Evolutionary conservation across 2,329 filamentous ascomycete genomes (phyloP).

Genomic region (Xylaria sp.): DNA sequence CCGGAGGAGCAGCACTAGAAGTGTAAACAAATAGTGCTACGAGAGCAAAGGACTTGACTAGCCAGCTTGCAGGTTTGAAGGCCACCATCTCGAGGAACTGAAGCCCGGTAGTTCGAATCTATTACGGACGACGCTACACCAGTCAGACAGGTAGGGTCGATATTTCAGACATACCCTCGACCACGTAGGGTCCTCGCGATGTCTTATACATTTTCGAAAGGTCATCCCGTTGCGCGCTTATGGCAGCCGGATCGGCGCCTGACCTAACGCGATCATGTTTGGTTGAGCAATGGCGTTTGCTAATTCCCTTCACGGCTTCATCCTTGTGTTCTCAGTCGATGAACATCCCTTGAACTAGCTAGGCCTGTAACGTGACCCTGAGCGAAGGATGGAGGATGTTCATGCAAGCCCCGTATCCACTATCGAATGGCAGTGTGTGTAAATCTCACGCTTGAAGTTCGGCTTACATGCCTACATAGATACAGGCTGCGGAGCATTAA

Average conservation of each 20-base stretch:
- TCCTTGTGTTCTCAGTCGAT: not conserved
- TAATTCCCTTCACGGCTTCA: slow-evolving; percentile 12
- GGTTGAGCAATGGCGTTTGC: slow-evolving; percentile 3
- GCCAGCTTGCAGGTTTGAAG: slow-evolving; percentile 30
- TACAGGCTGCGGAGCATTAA: slow-evolving; percentile 12
- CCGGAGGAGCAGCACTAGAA: slow-evolving; percentile 26
- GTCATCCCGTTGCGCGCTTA: not conserved
- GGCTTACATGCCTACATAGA: not conserved
- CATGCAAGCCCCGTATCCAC: slow-evolving; percentile 23
- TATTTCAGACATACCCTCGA: not conserved
- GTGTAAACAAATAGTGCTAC: slow-evolving; percentile 30
- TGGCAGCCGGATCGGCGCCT: slow-evolving; percentile 1
- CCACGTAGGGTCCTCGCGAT: not conserved
- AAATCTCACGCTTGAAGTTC: not conserved
- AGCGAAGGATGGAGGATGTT: slow-evolving; percentile 11
- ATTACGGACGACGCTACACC: not conserved
- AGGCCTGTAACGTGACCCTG: slow-evolving; percentile 14
- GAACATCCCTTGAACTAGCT: slow-evolving; percentile 3
- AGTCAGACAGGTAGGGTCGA: slow-evolving; percentile 5
- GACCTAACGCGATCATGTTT: slow-evolving; percentile 9
- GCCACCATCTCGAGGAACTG: slow-evolving; percentile 32
- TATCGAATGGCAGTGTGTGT: not conserved
- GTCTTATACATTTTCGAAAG: slow-evolving; percentile 18
- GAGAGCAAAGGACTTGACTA: slow-evolving; percentile 31
- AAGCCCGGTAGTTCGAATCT: slow-evolving; percentile 8